Conservation (phyloP, 345 rosid genomes). For the Aquilaria sinensis region DNA sequence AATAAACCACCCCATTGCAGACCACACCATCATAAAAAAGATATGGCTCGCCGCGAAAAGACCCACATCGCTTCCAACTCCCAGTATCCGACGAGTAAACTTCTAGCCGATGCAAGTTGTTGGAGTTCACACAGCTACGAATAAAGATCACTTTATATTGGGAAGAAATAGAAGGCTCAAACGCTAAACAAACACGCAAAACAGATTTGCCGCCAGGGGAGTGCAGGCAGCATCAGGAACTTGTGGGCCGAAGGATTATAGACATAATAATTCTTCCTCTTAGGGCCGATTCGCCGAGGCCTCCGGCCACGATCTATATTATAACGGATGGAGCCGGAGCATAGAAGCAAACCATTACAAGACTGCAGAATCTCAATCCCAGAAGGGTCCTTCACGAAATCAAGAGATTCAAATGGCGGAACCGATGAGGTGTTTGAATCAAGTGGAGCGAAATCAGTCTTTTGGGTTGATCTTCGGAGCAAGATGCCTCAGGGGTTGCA, state of each 20-base stretch:
- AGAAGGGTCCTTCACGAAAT: constrained; percentile 20
- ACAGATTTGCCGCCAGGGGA: constrained; percentile 4
- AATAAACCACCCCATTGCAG: no score
- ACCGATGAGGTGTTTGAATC: background rate
- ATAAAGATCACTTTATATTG: constrained; percentile 3
- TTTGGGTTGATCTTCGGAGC: background rate
- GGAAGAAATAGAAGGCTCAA: constrained; percentile 2
- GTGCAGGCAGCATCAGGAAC: constrained; percentile 14
- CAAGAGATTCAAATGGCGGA: constrained; percentile 7
- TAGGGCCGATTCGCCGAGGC: constrained; percentile 8
- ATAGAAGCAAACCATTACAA: constrained; percentile 31
- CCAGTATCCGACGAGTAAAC: no score
- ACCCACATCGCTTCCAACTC: no score
- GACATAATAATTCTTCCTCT: constrained; percentile 14
- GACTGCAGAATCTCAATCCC: constrained; percentile 28
- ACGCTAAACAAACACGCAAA: constrained; percentile 12
- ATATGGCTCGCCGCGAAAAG: no score
- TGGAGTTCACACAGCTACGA: constrained; percentile 9
- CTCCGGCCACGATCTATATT: no score
- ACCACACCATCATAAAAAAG: no score
- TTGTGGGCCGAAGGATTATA: constrained; percentile 29
- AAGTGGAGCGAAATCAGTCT: constrained; percentile 17
- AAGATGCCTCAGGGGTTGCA: constrained; percentile 7
- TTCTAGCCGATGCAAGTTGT: background rate
- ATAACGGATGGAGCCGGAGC: constrained; percentile 13